A percentile compares a stretch with the other conserved stretches of the same genome.
phyloP scores from a whole-genome alignment of 768 basidiomycete species.

The Gymnopilus dilepis region DNA sequence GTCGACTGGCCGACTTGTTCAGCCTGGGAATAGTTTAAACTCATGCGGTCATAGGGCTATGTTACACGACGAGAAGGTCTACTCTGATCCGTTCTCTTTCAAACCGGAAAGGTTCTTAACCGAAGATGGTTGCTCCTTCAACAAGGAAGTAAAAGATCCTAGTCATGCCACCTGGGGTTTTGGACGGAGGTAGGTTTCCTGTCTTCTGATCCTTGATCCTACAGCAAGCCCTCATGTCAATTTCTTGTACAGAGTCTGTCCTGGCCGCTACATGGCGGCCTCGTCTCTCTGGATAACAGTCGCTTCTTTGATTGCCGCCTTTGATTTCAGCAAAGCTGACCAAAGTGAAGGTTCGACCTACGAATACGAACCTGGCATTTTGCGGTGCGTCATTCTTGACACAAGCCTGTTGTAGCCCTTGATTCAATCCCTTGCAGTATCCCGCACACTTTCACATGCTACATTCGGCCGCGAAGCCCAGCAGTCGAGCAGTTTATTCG shows the following conservation, averaged over 20 bases:
- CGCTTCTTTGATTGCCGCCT: slow-evolving; percentile 27
- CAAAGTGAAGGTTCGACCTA: slow-evolving; percentile 12
- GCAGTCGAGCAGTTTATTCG: slow-evolving; percentile 21
- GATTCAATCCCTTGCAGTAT: neutral
- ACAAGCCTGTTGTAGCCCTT: neutral
- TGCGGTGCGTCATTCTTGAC: slow-evolving; percentile 18
- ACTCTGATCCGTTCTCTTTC: slow-evolving; percentile 43
- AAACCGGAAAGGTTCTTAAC: slow-evolving; percentile 43
- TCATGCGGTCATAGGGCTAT: slow-evolving; percentile 39
- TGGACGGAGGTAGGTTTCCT: slow-evolving; percentile 26
- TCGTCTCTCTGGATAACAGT: slow-evolving; percentile 29
- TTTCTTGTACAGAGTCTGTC: slow-evolving; percentile 22
- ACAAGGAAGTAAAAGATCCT: slow-evolving; percentile 29
- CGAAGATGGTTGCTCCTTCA: slow-evolving; percentile 21
- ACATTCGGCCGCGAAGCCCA: slow-evolving; percentile 19
- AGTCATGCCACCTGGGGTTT: slow-evolving; percentile 36
- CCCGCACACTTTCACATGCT: slow-evolving; percentile 24
- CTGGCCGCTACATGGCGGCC: slow-evolving; percentile 29
- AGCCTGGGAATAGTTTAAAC: too few relatives aligned
- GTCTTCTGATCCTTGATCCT: neutral
- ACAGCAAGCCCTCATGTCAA: too few relatives aligned
- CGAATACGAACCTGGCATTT: slow-evolving; percentile 18
- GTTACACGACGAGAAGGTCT: slow-evolving; percentile 41
- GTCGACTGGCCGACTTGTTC: neutral
- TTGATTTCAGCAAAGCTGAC: slow-evolving; percentile 24